A percentile compares a stretch with the other conserved stretches of the same genome.
These are phyloP conservation scores for Scedosporium minutisporum DNA, from an alignment of 2,329 filamentous ascomycete genomes.

Conservation along the genomic window DNA sequence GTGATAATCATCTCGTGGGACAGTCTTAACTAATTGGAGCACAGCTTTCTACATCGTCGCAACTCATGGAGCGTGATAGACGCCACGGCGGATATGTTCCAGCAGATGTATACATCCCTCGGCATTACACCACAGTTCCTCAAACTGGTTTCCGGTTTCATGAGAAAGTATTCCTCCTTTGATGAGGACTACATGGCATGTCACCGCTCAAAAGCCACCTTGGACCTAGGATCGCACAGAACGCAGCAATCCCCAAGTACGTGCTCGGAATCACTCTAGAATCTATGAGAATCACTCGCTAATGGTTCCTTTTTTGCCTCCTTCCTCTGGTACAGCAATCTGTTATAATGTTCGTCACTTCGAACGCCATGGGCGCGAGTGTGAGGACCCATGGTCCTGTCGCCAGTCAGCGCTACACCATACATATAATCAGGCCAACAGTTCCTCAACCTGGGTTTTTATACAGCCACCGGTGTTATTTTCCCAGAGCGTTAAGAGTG, in stretches of 20 bases:
- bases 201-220: background rate
- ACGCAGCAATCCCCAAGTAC: background rate
- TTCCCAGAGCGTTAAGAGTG: background rate
- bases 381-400: background rate
- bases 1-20: too few species aligned
- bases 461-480: background rate
- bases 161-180: background rate
- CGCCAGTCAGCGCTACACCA: background rate
- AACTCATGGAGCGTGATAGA: too few species aligned
- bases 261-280: too few species aligned
- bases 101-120: too few species aligned
- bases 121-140: too few species aligned
- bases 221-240: background rate
- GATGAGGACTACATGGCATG: background rate
- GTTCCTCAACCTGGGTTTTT: background rate
- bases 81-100: too few species aligned
- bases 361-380: background rate
- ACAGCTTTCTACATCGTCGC: too few species aligned
- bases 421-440: background rate
- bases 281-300: too few species aligned
- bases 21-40: too few species aligned
- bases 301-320: background rate
- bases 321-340: background rate
- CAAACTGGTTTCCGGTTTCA: background rate
- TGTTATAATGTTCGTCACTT: background rate